Conservation (phyloP, 768 basidiomycete species). For the Tephrocybe sp. region DNA sequence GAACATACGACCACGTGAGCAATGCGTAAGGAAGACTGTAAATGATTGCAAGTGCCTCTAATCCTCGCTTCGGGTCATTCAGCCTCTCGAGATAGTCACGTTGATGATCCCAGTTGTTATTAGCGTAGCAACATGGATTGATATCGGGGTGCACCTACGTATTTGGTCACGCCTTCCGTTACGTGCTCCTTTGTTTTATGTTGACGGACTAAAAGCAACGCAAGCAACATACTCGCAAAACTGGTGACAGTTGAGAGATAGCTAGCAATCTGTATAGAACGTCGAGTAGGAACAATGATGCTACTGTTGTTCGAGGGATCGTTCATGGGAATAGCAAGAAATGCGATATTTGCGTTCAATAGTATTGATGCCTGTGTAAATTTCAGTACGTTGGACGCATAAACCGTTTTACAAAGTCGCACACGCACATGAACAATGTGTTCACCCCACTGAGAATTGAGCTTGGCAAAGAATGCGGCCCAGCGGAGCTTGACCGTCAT, state of each 20-base stretch:
- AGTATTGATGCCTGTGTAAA: conserved; percentile 45
- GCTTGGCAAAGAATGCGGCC: conserved; percentile 35
- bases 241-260: conserved; percentile 45
- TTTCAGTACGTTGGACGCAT: too few relatives aligned
- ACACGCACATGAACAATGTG: conserved; percentile 42
- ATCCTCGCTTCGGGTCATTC: not conserved
- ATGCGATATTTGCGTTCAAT: conserved; percentile 47
- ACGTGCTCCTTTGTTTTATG: not conserved
- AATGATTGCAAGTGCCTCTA: not conserved
- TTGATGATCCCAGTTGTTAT: not conserved
- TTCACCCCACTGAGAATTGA: conserved; percentile 40
- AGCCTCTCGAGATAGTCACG: not conserved
- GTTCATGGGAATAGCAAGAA: conserved; percentile 46
- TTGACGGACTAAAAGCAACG: not conserved
- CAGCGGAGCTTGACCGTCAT: conserved; percentile 36
- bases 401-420: too few relatives aligned
- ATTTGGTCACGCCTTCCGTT: not conserved
- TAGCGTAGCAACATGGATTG: not conserved
- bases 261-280: conserved; percentile 35
- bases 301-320: conserved; percentile 30
- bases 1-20: not conserved
- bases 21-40: conserved; percentile 2
- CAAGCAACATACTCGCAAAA: conserved; percentile 37
- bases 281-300: conserved; percentile 14
- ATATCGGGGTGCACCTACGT: not conserved